Base-by-base conservation (phyloP, 2,329 filamentous ascomycete species). In the Helotiales sp. region DNA sequence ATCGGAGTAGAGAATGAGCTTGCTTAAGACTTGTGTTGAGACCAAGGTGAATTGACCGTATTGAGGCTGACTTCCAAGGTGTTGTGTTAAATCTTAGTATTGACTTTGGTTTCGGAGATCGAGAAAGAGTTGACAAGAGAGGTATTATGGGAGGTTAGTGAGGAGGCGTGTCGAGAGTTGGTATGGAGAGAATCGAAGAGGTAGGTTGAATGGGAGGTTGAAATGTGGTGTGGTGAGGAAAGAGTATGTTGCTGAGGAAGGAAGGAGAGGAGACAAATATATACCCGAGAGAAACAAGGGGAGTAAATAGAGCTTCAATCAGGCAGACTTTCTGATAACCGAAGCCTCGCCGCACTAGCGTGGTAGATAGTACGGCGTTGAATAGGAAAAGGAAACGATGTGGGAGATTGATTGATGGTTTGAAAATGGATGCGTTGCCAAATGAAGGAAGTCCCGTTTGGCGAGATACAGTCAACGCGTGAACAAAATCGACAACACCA, bases 211-310 rank as follows among this genome's bases (percentile, higher is more conserved):
- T n/a, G 20, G 17, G 52, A 49, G 28, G 58, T n/a, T 34, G 34
- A 22, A 17, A 37, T 40, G 30, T 61, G 59, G 30, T 50, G 30
- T 3, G 49, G 28, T 4, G n/a, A 43, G 50, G 52, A 43, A 50
- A 22, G 47, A 28, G 40, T 22, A 11, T 10, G 26, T 50, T 40
- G 58, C 63, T 47, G 52, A 37, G 50, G 30, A 63, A 49, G 55
- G 65, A 64, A 55, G 59, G 60, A 60, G 54, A 40, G 50, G 15
- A 20, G 30, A 55, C 55, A 22, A 61, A 32, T 8, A 61, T 65
- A 50, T 61, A 55, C 24, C 28, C 43, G 17, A 49, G 43, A 11
- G 22, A 17, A n/a, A 50, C n/a, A 24, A 34, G 17, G 55, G 15
- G 50, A 59, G 40, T 45, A 30, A 49, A 64, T 26, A 59, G 34